These are phyloP conservation scores for Microdochium paspali DNA, from an alignment of 2,329 filamentous ascomycete species.

Conservation along the genomic window DNA sequence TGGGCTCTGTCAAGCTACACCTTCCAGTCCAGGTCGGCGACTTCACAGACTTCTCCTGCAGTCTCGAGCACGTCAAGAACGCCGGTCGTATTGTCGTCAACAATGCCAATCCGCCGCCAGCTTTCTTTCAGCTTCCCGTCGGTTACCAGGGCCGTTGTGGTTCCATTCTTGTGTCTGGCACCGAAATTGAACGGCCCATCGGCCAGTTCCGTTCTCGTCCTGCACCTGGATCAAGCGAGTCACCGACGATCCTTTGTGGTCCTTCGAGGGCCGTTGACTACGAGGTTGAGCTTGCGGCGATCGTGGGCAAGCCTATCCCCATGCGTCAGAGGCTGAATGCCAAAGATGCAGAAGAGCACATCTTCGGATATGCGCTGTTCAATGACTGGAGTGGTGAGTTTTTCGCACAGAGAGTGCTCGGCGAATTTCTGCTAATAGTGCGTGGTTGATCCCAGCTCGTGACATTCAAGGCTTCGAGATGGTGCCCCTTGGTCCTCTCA, in stretches of 20 bases:
- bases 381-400: slow-evolving; percentile 48
- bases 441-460: too few species aligned
- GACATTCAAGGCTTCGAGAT: slow-evolving; percentile 55
- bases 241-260: slow-evolving; percentile 7
- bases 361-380: slow-evolving; percentile 52
- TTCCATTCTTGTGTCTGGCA: slow-evolving; percentile 14
- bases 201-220: slow-evolving; percentile 3
- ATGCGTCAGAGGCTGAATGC: slow-evolving; percentile 25
- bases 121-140: slow-evolving; percentile 10
- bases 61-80: slow-evolving; percentile 41
- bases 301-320: slow-evolving; percentile 29
- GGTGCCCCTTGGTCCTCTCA: slow-evolving; percentile 50
- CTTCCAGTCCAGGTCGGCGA: slow-evolving; percentile 45
- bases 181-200: slow-evolving; percentile 12
- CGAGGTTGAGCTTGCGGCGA: slow-evolving; percentile 32
- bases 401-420: too few species aligned
- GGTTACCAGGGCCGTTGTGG: slow-evolving; percentile 10
- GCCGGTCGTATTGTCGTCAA: slow-evolving; percentile 21
- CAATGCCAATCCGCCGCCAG: slow-evolving; percentile 7
- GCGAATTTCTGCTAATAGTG: too few species aligned
- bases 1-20: slow-evolving; percentile 31
- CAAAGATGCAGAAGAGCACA: slow-evolving; percentile 44
- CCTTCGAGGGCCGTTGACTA: slow-evolving; percentile 26
- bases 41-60: slow-evolving; percentile 50
- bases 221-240: background rate